Conservation (phyloP, 257 asterid species). For the Haberlea rhodopensis region DNA sequence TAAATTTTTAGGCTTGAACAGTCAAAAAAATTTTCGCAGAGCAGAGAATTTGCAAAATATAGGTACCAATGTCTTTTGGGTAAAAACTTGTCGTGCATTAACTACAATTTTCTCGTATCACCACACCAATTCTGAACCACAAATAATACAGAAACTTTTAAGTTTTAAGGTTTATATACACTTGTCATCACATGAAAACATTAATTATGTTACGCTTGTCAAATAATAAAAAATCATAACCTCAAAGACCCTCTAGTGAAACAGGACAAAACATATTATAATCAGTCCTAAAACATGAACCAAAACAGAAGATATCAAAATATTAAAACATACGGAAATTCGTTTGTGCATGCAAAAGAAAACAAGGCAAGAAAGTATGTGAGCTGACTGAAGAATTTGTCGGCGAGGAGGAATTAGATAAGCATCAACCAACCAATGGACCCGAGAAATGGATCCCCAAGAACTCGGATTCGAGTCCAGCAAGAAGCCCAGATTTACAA, state of each 20-base stretch:
- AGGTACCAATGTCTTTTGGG: background rate
- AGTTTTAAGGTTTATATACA: background rate
- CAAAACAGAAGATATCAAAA: background rate
- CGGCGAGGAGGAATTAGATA: background rate
- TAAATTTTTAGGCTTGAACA: background rate
- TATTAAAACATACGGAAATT: background rate
- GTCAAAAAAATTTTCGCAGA: background rate
- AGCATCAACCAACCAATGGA: background rate
- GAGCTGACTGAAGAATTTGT: background rate
- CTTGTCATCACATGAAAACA: background rate
- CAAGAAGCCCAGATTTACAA: background rate
- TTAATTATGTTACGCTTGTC: too few species aligned
- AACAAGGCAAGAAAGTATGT: background rate
- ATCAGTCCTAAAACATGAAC: too few species aligned
- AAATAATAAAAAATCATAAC: too few species aligned
- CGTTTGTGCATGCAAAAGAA: background rate
- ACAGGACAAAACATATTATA: too few species aligned
- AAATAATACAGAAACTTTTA: background rate
- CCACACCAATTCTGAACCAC: background rate
- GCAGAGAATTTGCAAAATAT: background rate
- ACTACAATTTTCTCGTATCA: background rate
- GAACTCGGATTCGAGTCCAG: background rate
- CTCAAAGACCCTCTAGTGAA: too few species aligned
- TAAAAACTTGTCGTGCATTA: background rate
- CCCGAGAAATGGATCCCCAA: background rate